Conservation (phyloP, 306 rosid genomes). For the Inga laurina region DNA sequence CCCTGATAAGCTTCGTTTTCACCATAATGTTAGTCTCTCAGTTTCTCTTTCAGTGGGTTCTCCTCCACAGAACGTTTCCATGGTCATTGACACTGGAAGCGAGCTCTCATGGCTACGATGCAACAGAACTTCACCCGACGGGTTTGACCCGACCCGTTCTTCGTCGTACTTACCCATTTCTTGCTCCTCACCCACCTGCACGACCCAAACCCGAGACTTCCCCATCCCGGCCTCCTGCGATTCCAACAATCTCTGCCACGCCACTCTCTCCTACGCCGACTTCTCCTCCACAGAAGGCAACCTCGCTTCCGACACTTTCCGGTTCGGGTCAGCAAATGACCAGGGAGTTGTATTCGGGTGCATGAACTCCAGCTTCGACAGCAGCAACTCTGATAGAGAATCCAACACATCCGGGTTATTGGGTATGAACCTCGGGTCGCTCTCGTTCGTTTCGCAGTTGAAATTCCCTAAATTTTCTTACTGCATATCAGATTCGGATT, state of each 20-base stretch:
- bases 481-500: constrained; percentile 75
- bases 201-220: constrained; percentile 67
- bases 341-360: constrained; percentile 70
- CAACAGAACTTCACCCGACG: constrained; percentile 31
- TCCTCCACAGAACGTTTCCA: constrained; percentile 82
- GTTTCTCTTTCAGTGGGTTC: constrained; percentile 74
- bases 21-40: constrained; percentile 69
- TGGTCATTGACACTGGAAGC: constrained; percentile 88
- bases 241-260: constrained; percentile 77
- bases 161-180: constrained; percentile 55
- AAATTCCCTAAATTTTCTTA: constrained; percentile 75
- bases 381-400: constrained; percentile 52
- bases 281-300: constrained; percentile 78
- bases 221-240: constrained; percentile 86
- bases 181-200: constrained; percentile 74
- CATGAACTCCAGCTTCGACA: constrained; percentile 55
- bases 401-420: constrained; percentile 72
- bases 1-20: constrained; percentile 75
- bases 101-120: constrained; percentile 92
- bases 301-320: constrained; percentile 73
- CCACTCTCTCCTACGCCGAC: constrained; percentile 83
- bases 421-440: constrained; percentile 88
- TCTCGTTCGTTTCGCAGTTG: constrained; percentile 71
- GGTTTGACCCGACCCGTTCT: constrained; percentile 56
- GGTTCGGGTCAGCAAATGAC: constrained; percentile 46